A percentile compares a stretch with the other conserved stretches of the same genome.
These are phyloP conservation scores for Metarhizium guizhouense DNA, from an alignment of 2,329 filamentous ascomycete genomes.

Conservation along the genomic window DNA sequence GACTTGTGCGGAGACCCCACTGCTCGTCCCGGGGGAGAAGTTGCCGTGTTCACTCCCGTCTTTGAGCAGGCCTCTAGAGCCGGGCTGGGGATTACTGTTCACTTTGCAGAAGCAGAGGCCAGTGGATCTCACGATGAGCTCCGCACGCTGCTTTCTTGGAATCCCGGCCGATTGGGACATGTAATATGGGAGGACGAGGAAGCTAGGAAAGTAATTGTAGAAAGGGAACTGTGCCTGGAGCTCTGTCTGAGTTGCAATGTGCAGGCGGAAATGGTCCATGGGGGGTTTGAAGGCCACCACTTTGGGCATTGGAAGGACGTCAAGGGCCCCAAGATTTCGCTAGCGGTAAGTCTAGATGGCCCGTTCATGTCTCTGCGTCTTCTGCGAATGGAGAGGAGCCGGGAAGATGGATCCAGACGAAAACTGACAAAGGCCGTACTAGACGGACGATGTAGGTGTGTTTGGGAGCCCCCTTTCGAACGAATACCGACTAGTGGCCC, in stretches of 20 bases:
- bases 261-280: constrained; percentile 60
- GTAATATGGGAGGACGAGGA: constrained; percentile 63
- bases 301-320: constrained; percentile 63
- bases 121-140: constrained; percentile 54
- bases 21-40: constrained; percentile 40
- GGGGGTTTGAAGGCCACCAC: constrained; percentile 61
- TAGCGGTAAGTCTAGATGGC: constrained; percentile 53
- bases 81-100: constrained; percentile 59
- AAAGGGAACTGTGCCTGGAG: constrained; percentile 55
- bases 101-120: constrained; percentile 63
- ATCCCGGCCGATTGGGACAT: constrained; percentile 64
- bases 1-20: constrained; percentile 72
- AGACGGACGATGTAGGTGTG: constrained; percentile 80
- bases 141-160: constrained; percentile 52
- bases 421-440: not conserved
- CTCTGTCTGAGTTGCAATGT: constrained; percentile 78
- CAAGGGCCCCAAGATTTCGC: constrained; percentile 49
- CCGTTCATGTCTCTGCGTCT: not conserved
- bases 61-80: constrained; percentile 47
- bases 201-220: constrained; percentile 45
- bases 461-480: constrained; percentile 70
- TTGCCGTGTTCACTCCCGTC: constrained; percentile 49
- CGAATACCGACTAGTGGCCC: constrained; percentile 64
- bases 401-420: not conserved
- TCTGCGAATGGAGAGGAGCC: not conserved